These are phyloP conservation scores for Candida nemodendra DNA, from an alignment of 805 yeast species.

Conservation along the genomic window DNA sequence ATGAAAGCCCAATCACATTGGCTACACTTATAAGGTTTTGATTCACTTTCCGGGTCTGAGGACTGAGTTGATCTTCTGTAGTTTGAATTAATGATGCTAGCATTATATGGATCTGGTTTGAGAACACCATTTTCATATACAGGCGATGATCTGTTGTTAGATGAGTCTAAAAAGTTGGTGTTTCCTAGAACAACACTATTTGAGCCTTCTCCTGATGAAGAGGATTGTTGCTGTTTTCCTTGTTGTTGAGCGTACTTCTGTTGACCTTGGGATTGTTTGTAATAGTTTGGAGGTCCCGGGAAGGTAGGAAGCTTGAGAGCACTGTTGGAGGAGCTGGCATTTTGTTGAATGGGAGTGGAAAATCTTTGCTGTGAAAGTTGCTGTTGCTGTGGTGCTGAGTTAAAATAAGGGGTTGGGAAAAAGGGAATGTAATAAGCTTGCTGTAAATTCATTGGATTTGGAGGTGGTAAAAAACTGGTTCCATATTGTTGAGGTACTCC, in stretches of 20 bases:
- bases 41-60: constrained; percentile 19
- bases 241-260: constrained; percentile 11
- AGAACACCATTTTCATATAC: constrained; percentile 11
- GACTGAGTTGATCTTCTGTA: constrained; percentile 18
- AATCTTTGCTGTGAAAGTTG: constrained; percentile 24
- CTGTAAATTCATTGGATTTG: constrained; percentile 24
- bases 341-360: constrained; percentile 15
- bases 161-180: constrained; percentile 10
- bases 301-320: constrained; percentile 16
- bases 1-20: constrained; percentile 69
- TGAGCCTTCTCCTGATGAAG: constrained; percentile 3
- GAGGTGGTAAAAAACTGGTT: constrained; percentile 26
- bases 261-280: constrained; percentile 9
- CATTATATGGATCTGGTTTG: constrained; percentile 19
- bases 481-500: constrained; percentile 22
- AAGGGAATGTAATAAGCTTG: constrained; percentile 26
- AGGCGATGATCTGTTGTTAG: constrained; percentile 8
- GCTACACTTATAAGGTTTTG: constrained; percentile 39
- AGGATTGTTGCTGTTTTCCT: constrained; percentile 7
- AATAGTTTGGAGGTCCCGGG: constrained; percentile 13
- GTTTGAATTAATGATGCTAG: constrained; percentile 5
- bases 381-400: constrained; percentile 23
- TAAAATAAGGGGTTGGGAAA: constrained; percentile 23
- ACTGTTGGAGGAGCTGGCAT: constrained; percentile 9
- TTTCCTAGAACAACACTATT: constrained; percentile 3